These are phyloP conservation scores for Tulasnella calospora DNA, from an alignment of 768 basidiomycete genomes.

Conservation along the genomic window DNA sequence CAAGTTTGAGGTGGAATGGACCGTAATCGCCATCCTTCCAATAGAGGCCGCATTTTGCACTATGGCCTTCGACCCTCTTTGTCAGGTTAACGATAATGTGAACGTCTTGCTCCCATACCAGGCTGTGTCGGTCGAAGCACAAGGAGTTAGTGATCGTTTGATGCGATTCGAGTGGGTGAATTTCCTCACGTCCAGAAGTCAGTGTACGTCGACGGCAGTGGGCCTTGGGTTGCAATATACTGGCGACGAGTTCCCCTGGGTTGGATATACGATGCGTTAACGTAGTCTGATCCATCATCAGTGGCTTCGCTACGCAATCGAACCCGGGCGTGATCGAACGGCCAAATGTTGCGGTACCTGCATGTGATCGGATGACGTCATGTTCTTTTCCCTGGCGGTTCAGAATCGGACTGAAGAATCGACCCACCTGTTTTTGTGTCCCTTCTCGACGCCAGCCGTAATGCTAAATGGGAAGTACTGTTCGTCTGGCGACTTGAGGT, in stretches of 20 bases:
- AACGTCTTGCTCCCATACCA: constrained; percentile 92
- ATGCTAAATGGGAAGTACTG: constrained; percentile 79
- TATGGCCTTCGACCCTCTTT: constrained; percentile 79
- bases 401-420: neutral
- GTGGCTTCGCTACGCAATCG: constrained; percentile 46
- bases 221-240: constrained; percentile 96
- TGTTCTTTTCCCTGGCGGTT: neutral
- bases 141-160: neutral
- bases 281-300: constrained; percentile 72
- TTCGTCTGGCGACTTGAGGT: neutral
- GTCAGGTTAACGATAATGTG: constrained; percentile 97
- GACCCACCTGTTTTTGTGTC: constrained; percentile 79
- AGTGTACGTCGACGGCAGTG: constrained; percentile 76
- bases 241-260: constrained; percentile 73
- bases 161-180: neutral
- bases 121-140: constrained; percentile 39
- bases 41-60: constrained; percentile 87
- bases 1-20: constrained; percentile 55
- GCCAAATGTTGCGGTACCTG: constrained; percentile 96
- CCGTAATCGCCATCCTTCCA: constrained; percentile 68
- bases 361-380: neutral
- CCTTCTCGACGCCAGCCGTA: constrained; percentile 92
- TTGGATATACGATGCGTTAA: constrained; percentile 92
- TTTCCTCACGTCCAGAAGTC: constrained; percentile 89
- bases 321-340: constrained; percentile 91